A percentile compares a stretch with the other conserved stretches of the same genome.
Evolutionary conservation across 2,329 filamentous ascomycete genomes (phyloP).

Genomic region (Hymenoscyphus salicellus): DNA sequence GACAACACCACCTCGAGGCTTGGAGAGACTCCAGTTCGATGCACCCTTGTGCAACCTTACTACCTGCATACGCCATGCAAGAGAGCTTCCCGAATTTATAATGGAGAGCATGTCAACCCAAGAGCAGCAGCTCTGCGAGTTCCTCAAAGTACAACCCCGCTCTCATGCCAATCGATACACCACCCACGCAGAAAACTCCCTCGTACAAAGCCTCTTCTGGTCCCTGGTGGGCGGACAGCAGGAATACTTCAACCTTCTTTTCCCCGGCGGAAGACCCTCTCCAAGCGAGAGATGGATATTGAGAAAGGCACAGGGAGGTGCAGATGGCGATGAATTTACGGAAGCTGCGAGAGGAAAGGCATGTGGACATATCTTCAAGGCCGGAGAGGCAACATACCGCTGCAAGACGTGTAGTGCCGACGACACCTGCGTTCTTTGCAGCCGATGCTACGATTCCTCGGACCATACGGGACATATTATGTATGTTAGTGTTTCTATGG

Average conservation of each 20-base stretch:
- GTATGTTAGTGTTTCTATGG: slow-evolving; percentile 79
- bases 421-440: slow-evolving; percentile 93
- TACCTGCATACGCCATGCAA: slow-evolving; percentile 23
- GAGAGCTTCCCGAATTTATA: slow-evolving; percentile 11
- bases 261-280: slow-evolving; percentile 66
- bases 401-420: slow-evolving; percentile 94
- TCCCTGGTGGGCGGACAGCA: slow-evolving; percentile 74
- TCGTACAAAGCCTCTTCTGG: slow-evolving; percentile 79
- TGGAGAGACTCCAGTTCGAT: not conserved
- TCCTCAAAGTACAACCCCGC: slow-evolving; percentile 74
- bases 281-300: slow-evolving; percentile 67
- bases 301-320: slow-evolving; percentile 82
- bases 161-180: slow-evolving; percentile 74
- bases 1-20: not conserved
- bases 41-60: not conserved
- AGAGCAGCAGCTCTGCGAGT: slow-evolving; percentile 80
- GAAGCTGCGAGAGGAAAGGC: slow-evolving; percentile 86
- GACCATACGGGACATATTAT: slow-evolving; percentile 94
- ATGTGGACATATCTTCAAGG: slow-evolving; percentile 96
- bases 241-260: slow-evolving; percentile 75
- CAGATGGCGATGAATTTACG: slow-evolving; percentile 92
- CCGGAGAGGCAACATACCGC: slow-evolving; percentile 87
- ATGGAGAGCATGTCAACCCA: slow-evolving; percentile 59
- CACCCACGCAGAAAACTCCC: slow-evolving; percentile 64
- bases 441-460: slow-evolving; percentile 89